Evolutionary conservation across 192 early-diverging fungal genomes (phyloP), one percentile per base, ranked within the genome.

Genomic region (Rhizoclosmatium globosum): DNA sequence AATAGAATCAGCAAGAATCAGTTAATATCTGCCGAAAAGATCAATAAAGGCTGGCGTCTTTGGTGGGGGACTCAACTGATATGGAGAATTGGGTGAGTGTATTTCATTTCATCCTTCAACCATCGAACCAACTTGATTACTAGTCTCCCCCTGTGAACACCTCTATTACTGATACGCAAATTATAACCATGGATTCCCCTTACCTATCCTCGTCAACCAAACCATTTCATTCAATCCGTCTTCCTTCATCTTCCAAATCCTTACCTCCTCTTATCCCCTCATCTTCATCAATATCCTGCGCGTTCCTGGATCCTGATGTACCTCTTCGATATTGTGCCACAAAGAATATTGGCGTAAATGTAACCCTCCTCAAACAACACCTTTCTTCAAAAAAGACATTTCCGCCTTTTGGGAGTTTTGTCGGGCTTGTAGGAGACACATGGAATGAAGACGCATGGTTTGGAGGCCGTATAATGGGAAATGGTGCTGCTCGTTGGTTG

Each of bases 261-360:
- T 17, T 53, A 7, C 17, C 50, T 53, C 50, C 50, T 13, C 6
- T 53, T 13, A 53, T 17, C 6, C 50, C 50, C 9, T 13, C 9
- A 13, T 13, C 9, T 17, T 53, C 50, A 53, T 17, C 6, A 17
- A 53, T 53, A 13, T 53, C 50, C 23, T 71, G 78, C 47, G 69
- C 44, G 2, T 13, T 73, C 7, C 6, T 71, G 11, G 78, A 79
- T 64, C 13, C 38, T 9, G 48, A 65, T 17, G 50, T 79, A 39
- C 78, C 78, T 15, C 68, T 73, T 38, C 78, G 78, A 44, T 79
- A 79, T 53, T 79, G 78, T 47, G 60, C 48, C 11, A 45, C 71
- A 13, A n/a, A 44, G 19, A 79, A 79, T 50, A 42, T 79, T 42
- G 78, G 70, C 43, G 13, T 79, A 4, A 15, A 61, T 4, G 19